Evolutionary conservation across 805 yeast species (phyloP), one percentile per base, ranked within the genome.

Genomic region (Kazachstania viticola): DNA sequence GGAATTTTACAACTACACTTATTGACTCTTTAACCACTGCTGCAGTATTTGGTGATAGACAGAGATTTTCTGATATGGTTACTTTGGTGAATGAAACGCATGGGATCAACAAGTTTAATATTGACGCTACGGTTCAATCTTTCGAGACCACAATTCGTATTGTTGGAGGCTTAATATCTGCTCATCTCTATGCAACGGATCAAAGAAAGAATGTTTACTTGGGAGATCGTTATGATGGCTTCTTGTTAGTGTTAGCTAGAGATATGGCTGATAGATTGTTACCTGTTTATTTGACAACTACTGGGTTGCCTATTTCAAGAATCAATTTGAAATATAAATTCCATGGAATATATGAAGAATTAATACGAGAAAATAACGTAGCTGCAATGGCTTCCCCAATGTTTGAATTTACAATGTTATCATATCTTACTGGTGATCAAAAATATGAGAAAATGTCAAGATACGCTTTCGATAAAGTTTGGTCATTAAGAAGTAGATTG

Each of bases 301-400:
- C 71, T 0, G 76, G 76, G 0, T 63, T 85, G 6, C 95, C 95
- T 0, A 62, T 68, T n/a, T 84, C 97, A 0, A 59, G 96, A 38
- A 71, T 83, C 7, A 83, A 87, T 49, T 51, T 87, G 16, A 58
- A 58, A 13, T 33, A 55, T 22, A 30, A 58, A 0, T 60, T 71
- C 1, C 30, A 56, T 22, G 32, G 58, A 1, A 40, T 75, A 0
- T 73, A 79, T 0, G 37, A 53, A 5, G 46, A 49, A 1, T 38
- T 71, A 4, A 66, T 70, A 31, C 41, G 60, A 9, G 93, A 82
- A 38, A 85, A 85, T 5, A 85, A 95, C 49, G 71, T 85, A 0
- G 79, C 95, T 0, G 96, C 95, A 2, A 88, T 87, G 13, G 79
- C 85, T 0, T 74, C 87, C 1, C 81, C 94, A 3, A 66, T 84